These are phyloP conservation scores for Pichia eremophila DNA, from an alignment of 805 yeast species.

Conservation along the genomic window DNA sequence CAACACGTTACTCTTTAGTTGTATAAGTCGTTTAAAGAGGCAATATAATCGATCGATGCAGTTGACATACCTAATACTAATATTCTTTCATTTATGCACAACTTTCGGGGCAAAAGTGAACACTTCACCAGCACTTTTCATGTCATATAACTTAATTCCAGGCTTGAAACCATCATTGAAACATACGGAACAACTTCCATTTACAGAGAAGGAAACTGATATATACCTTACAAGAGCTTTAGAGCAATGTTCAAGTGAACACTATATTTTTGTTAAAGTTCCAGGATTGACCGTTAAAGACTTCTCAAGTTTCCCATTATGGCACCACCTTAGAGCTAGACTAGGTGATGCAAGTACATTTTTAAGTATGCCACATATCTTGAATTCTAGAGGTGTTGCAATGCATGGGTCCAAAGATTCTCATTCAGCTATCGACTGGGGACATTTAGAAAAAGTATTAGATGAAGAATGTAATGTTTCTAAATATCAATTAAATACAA, in stretches of 20 bases:
- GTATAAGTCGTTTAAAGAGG: too few species aligned
- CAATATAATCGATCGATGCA: background rate
- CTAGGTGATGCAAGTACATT: slow-evolving; percentile 51
- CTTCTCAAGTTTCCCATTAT: slow-evolving; percentile 31
- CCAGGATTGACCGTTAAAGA: slow-evolving; percentile 45
- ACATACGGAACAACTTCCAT: slow-evolving; percentile 25
- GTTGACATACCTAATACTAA: background rate
- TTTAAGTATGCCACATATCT: slow-evolving; percentile 46
- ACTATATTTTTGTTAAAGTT: slow-evolving; percentile 45
- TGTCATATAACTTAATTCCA: slow-evolving; percentile 22
- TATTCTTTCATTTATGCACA: background rate
- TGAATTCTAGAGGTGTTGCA: slow-evolving; percentile 19
- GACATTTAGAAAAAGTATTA: slow-evolving; percentile 33
- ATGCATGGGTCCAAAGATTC: slow-evolving; percentile 6
- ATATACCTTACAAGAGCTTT: slow-evolving; percentile 14
- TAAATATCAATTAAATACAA: slow-evolving; percentile 29
- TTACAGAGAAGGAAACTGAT: slow-evolving; percentile 18
- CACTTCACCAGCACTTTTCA: slow-evolving; percentile 19
- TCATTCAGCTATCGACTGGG: slow-evolving; percentile 29
- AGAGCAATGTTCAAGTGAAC: slow-evolving; percentile 42
- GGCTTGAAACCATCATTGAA: slow-evolving; percentile 21
- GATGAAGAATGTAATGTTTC: slow-evolving; percentile 45
- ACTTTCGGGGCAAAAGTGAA: background rate
- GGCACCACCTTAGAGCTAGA: slow-evolving; percentile 42
- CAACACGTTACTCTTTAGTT: too few species aligned